Conservation (phyloP, 306 rosid genomes). For the Pterocarpus santalinus region DNA sequence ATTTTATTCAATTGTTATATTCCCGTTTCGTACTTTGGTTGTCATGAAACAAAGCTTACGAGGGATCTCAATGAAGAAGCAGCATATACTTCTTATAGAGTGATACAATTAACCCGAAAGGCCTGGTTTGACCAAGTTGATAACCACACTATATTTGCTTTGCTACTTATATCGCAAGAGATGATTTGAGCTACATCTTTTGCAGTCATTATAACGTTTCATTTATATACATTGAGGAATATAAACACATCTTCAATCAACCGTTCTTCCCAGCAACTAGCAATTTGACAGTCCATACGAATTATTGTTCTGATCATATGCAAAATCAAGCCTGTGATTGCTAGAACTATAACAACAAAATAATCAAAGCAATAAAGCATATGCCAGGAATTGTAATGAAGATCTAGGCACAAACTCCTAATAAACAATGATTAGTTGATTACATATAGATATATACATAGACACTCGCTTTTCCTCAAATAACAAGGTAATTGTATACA, state of each 20-base stretch:
- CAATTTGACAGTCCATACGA: slow-evolving; percentile 5
- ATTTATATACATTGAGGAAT: slow-evolving; percentile 7
- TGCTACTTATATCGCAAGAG: no score
- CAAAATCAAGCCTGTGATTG: slow-evolving; percentile 38
- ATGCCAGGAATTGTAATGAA: slow-evolving; percentile 47
- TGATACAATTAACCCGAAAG: no score
- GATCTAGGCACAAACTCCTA: slow-evolving; percentile 57
- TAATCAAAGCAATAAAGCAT: slow-evolving; percentile 25
- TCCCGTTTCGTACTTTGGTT: slow-evolving; percentile 3
- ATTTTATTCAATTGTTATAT: background rate
- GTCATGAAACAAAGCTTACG: no score
- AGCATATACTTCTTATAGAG: background rate
- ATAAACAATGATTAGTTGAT: slow-evolving; percentile 69
- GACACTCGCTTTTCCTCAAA: slow-evolving; percentile 66
- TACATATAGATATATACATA: slow-evolving; percentile 85
- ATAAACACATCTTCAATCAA: slow-evolving; percentile 28
- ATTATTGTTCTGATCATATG: background rate
- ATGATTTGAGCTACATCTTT: slow-evolving; percentile 7
- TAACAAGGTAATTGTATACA: slow-evolving; percentile 73
- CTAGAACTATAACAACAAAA: slow-evolving; percentile 34
- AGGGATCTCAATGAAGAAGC: background rate
- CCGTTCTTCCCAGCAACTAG: slow-evolving; percentile 33
- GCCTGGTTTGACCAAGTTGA: background rate
- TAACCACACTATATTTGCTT: background rate
- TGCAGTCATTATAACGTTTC: background rate